A percentile compares a stretch with the other conserved stretches of the same genome.
Evolutionary conservation across 2,329 filamentous ascomycete genomes (phyloP).

Genomic region (Trichophyton rubrum): DNA sequence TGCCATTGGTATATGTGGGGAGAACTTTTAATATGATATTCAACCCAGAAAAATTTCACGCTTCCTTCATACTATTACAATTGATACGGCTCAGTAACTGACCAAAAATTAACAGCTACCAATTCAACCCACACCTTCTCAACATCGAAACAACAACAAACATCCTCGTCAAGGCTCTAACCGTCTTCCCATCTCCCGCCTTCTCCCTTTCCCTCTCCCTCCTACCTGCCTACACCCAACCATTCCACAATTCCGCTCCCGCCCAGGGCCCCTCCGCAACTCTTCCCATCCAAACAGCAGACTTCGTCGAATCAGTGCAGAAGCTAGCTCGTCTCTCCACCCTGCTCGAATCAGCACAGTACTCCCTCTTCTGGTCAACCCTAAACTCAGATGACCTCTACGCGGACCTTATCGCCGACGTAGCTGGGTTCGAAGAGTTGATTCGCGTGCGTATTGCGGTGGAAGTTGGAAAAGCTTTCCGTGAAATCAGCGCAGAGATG

Average conservation of each 20-base stretch:
- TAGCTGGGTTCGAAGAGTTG: conserved; percentile 86
- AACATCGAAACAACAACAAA: conserved; percentile 97
- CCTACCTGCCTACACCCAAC: conserved; percentile 70
- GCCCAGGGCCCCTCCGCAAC: conserved; percentile 40
- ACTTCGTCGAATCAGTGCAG: conserved; percentile 73
- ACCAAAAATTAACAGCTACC: conserved; percentile 56
- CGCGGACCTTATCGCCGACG: conserved; percentile 88
- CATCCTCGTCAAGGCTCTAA: conserved; percentile 95
- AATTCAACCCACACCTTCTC: conserved; percentile 97
- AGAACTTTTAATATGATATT: conserved; percentile 4
- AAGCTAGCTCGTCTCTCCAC: conserved; percentile 76
- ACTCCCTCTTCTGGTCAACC: conserved; percentile 83
- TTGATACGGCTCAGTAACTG: neutral
- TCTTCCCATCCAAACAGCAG: conserved; percentile 28
- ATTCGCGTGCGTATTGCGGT: conserved; percentile 82
- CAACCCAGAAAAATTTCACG: neutral
- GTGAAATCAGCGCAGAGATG: conserved; percentile 55
- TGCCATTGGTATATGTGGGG: neutral
- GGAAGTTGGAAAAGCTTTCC: conserved; percentile 68
- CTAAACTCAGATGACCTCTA: conserved; percentile 91
- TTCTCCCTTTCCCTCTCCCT: conserved; percentile 91
- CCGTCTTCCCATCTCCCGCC: conserved; percentile 90
- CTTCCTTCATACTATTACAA: neutral
- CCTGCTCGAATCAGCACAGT: conserved; percentile 81
- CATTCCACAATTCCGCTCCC: conserved; percentile 39